Evolutionary conservation across 106 monocot genomes (phyloP), one percentile per base, ranked within the genome.

Genomic region (Dioscorea dumetorum): DNA sequence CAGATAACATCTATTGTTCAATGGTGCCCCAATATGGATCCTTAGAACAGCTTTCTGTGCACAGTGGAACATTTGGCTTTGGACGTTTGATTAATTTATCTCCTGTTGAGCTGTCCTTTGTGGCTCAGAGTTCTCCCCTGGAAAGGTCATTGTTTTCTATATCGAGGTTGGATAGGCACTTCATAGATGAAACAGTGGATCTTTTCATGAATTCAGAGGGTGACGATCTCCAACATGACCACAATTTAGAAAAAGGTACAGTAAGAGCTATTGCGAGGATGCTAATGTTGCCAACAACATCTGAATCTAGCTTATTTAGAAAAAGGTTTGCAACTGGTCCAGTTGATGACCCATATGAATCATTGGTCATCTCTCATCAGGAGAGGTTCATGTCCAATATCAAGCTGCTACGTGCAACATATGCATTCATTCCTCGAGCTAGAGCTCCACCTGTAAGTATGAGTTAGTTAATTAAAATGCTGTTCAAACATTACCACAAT

Each of bases 361-460:
- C 84, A 57, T 77, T 97, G 58, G 84, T 80, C 20, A 63, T 72
- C 32, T 89, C 86, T 63, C 89, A 97, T 77, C 73, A 79, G 65
- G 89, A 97, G 20, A 89, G 97, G 68, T 81, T 87, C 33, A 72
- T 70, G 20, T 86, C 86, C 52, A 92, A 87, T 71, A 74, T 65
- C 57, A 82, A 77, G 68, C 69, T 97, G 78, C 63, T 97, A 24
- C 91, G 84, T 65, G 78, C 89, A 57, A 70, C 75, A 63, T 87
- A 97, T 82, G 86, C 84, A 53, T 97, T 81, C 66, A 97, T 92
- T 75, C 92, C 97, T 63, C 70, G 58, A 71, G 87, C 79, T 18
- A 84, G 84, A 81, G 92, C 92, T 50, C 97, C 97, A 51, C 84
- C 84, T 3, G 97, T 97, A 77, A 87, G 88, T 76, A 41, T 56